Conservation (phyloP, 257 asterid genomes). For the Ajuga chamaepitys region DNA sequence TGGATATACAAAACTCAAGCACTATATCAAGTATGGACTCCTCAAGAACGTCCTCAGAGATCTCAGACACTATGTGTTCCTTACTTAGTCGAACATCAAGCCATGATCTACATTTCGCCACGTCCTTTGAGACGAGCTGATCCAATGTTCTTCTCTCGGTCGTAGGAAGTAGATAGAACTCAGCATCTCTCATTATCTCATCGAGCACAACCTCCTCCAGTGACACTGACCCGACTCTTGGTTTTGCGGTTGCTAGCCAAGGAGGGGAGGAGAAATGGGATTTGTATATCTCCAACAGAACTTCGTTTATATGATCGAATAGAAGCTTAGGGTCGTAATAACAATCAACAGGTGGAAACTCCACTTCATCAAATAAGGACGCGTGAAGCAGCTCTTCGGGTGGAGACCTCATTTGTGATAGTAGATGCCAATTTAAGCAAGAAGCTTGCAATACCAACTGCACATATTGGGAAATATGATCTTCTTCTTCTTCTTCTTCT, state of each 20-base stretch:
- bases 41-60: slow-evolving; percentile 56
- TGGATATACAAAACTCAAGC: slow-evolving; percentile 19
- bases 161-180: slow-evolving; percentile 31
- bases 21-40: slow-evolving; percentile 44
- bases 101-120: slow-evolving; percentile 47
- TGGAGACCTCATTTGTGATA: slow-evolving; percentile 19
- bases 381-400: slow-evolving; percentile 33
- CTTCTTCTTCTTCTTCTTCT: slow-evolving; percentile 24
- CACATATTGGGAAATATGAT: slow-evolving; percentile 38
- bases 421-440: slow-evolving; percentile 37
- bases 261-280: slow-evolving; percentile 30
- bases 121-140: slow-evolving; percentile 37
- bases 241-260: slow-evolving; percentile 33
- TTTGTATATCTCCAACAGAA: slow-evolving; percentile 30
- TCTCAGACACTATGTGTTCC: slow-evolving; percentile 35
- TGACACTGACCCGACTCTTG: slow-evolving; percentile 22
- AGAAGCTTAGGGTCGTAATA: slow-evolving; percentile 52
- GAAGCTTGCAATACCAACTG: slow-evolving; percentile 48
- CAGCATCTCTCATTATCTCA: slow-evolving; percentile 50
- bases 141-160: slow-evolving; percentile 36
- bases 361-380: slow-evolving; percentile 38
- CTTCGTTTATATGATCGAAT: slow-evolving; percentile 64
- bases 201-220: slow-evolving; percentile 38
- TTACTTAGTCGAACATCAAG: slow-evolving; percentile 36
- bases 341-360: slow-evolving; percentile 27